Conservation (phyloP, 129 eudicot genomes). For the Saussurea involucrata region DNA sequence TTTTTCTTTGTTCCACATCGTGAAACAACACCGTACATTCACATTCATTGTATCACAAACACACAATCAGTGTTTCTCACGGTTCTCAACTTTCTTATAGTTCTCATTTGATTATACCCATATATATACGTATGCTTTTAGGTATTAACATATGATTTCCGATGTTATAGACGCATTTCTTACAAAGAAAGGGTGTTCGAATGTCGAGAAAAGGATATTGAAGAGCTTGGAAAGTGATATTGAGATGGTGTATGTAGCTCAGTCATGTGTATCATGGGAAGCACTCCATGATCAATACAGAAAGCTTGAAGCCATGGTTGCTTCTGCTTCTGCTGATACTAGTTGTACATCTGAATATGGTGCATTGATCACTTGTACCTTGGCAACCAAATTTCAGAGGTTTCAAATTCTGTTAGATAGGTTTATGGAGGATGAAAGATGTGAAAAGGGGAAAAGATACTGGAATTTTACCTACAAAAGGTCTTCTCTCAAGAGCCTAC, state of each 20-base stretch:
- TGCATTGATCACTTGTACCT: conserved; percentile 27
- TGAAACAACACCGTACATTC: too few species aligned
- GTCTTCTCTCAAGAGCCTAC: conserved; percentile 42
- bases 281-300: conserved; percentile 50
- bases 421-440: conserved; percentile 59
- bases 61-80: background rate
- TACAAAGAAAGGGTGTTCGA: conserved; percentile 6
- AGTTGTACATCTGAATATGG: conserved; percentile 22
- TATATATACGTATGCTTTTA: background rate
- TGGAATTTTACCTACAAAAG: conserved; percentile 38
- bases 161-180: conserved; percentile 24
- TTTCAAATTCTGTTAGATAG: conserved; percentile 56
- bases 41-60: background rate
- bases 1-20: too few species aligned
- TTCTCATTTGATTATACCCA: background rate
- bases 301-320: conserved; percentile 41
- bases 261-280: conserved; percentile 72
- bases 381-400: conserved; percentile 47
- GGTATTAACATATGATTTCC: background rate
- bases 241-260: conserved; percentile 69
- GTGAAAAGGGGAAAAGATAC: conserved; percentile 34
- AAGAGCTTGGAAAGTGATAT: conserved; percentile 55
- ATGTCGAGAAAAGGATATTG: conserved; percentile 34
- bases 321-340: conserved; percentile 10
- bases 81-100: too few species aligned